These are phyloP conservation scores for Conoideocrella luteorostrata DNA, from an alignment of 2,329 filamentous ascomycete species.

Conservation along the genomic window DNA sequence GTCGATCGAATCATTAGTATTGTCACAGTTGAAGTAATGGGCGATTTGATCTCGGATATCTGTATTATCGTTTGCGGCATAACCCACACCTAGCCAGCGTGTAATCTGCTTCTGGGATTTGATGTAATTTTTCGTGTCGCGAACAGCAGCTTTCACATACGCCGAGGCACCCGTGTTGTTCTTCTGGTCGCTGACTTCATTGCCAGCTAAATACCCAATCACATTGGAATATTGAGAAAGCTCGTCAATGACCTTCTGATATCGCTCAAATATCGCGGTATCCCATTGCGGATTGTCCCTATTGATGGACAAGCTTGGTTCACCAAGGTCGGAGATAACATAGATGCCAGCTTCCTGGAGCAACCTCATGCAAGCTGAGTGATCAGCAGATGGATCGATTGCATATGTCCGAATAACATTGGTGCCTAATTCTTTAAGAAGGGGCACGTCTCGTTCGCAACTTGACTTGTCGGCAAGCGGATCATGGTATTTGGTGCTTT, in stretches of 20 bases:
- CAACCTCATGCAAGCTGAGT: conserved; percentile 77
- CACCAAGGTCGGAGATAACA: conserved; percentile 82
- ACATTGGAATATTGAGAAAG: conserved; percentile 81
- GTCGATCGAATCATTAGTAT: conserved; percentile 63
- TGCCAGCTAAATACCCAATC: conserved; percentile 96
- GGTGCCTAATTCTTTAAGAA: conserved; percentile 70
- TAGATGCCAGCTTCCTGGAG: conserved; percentile 87
- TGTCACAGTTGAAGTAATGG: conserved; percentile 89
- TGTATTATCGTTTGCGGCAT: conserved; percentile 89
- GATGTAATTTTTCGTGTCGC: conserved; percentile 93
- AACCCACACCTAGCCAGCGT: conserved; percentile 79
- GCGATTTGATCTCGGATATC: conserved; percentile 75
- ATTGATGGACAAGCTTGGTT: conserved; percentile 79
- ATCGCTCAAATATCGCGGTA: conserved; percentile 68
- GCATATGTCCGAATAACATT: conserved; percentile 96
- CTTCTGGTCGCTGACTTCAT: conserved; percentile 85
- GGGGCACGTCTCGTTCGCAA: conserved; percentile 82
- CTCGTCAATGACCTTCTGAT: conserved; percentile 75
- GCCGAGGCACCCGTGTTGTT: conserved; percentile 87
- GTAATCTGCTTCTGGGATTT: conserved; percentile 62
- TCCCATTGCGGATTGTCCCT: conserved; percentile 75
- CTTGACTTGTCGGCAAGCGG: conserved; percentile 65
- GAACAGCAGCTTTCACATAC: conserved; percentile 94
- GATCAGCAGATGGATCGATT: conserved; percentile 71
- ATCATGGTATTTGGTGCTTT: conserved; percentile 61